Conservation (phyloP, 805 yeast genomes). For the Spathaspora sp. region DNA sequence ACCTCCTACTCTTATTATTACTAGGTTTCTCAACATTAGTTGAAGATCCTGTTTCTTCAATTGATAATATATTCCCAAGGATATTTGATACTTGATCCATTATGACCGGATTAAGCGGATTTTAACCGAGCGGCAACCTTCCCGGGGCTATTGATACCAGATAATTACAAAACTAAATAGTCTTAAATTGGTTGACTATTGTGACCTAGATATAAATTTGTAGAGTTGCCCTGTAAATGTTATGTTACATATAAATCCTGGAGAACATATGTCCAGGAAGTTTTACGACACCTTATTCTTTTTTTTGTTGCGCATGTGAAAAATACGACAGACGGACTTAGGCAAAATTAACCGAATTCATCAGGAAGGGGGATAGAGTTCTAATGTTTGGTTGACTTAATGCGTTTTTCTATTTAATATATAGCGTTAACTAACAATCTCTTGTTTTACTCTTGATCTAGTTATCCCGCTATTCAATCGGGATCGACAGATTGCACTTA, state of each 20-base stretch:
- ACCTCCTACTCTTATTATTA: constrained; percentile 3
- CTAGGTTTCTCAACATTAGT: background rate
- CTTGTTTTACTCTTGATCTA: background rate
- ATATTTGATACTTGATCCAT: constrained; percentile 5
- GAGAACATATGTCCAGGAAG: background rate
- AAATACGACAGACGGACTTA: background rate
- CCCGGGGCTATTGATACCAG: background rate
- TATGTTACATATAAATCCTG: background rate
- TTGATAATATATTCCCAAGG: constrained; percentile 3
- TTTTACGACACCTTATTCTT: background rate
- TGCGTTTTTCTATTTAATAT: background rate
- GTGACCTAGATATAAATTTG: background rate
- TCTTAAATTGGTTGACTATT: background rate
- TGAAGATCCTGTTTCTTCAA: background rate
- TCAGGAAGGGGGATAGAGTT: no score
- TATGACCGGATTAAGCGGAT: background rate
- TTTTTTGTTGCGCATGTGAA: background rate
- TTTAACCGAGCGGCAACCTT: background rate
- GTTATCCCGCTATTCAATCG: constrained; percentile 7
- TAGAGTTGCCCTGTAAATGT: background rate
- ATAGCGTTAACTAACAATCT: background rate
- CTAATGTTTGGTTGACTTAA: no score
- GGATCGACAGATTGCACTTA: constrained; percentile 7
- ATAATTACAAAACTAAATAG: background rate
- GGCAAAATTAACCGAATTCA: no score